A percentile compares a stretch with the other conserved stretches of the same genome.
Conservation (phyloP, 2,329 filamentous ascomycete genomes). For the Aspergillus versicolor region DNA sequence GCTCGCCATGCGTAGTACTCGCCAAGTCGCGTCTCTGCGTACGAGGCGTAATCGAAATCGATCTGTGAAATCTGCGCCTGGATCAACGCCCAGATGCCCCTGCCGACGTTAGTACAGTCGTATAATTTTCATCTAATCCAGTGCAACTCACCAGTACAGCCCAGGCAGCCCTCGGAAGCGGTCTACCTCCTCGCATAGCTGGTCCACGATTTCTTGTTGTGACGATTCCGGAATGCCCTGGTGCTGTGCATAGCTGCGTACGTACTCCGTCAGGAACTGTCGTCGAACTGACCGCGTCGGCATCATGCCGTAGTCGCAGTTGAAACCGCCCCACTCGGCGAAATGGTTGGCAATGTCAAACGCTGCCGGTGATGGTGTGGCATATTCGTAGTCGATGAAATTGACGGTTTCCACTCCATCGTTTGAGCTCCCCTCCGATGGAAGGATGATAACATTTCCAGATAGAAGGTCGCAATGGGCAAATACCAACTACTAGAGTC, state of each 20-base stretch:
- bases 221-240: conserved; percentile 35
- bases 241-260: conserved; percentile 68
- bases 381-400: conserved; percentile 99
- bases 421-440: conserved; percentile 37
- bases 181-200: conserved; percentile 79
- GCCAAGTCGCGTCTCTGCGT: conserved; percentile 79
- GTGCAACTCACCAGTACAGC: conserved; percentile 61
- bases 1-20: conserved; percentile 94
- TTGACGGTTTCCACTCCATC: conserved; percentile 57
- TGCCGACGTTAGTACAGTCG: conserved; percentile 45
- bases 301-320: conserved; percentile 83
- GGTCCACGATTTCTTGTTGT: conserved; percentile 63
- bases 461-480: conserved; percentile 94
- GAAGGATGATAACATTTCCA: conserved; percentile 87
- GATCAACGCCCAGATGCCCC: conserved; percentile 95
- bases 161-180: conserved; percentile 84
- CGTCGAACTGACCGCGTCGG: conserved; percentile 75
- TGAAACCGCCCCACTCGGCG: conserved; percentile 95
- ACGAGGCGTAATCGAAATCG: conserved; percentile 92
- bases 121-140: neutral
- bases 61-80: conserved; percentile 93
- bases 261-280: conserved; percentile 81
- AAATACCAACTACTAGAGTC: conserved; percentile 69
- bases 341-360: conserved; percentile 99
- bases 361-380: conserved; percentile 86